Base-by-base conservation (phyloP, 495 filamentous ascomycete genomes). In the Talaromyces wortmannii region DNA sequence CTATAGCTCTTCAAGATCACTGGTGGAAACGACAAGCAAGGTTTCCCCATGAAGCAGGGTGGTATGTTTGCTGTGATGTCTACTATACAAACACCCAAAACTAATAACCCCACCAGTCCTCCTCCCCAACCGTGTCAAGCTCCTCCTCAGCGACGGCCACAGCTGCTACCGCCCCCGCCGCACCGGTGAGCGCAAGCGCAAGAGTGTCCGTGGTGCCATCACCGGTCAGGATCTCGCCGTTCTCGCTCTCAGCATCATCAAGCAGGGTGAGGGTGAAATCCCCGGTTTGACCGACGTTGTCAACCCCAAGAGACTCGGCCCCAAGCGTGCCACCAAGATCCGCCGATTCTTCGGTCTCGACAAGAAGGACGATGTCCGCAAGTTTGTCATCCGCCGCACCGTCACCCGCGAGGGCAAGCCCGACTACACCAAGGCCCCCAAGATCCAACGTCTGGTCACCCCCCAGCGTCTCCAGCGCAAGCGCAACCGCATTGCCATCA, bases 41-140 rank as follows among this genome's bases (percentile, higher is more conserved):
- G 94, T 80, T 98, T 98, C 83, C 94, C 94, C 59, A 98, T 98
- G 94, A 97, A 97, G 88, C 94, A 98, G 85, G 94, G 94, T 78
- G 91, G 75, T 78, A 78, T 69, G 75, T 76, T 57, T 56, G 57
- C 48, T 48, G 33, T 53, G 48, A 36, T 23, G 23, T 23, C 23
- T 23, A 4, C 49, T 50, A 60, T 47, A 55, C 60, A 57, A 15
- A 12, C 23, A 32, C n/a, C 52, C 16, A n/a, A 42, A 16, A 8
- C 30, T 18, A 29, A 31, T 36, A 46, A 88, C 52, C 47, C 13
- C 43, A 63, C 57, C 69, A 77, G 74, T 77, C 64, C 74, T 98
- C 85, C 91, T 95, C 68, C 94, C 94, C 59, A 96, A 90, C 73
- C 91, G 94, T 89, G 95, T 97, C 76, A 86, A 88, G 63, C 88